Percentiles rank a stretch among this genome's conserved stretches.
Evolutionary conservation across 1,139 yeast species (phyloP).

Genomic region (Spencermartinsiella ligniputridi): DNA sequence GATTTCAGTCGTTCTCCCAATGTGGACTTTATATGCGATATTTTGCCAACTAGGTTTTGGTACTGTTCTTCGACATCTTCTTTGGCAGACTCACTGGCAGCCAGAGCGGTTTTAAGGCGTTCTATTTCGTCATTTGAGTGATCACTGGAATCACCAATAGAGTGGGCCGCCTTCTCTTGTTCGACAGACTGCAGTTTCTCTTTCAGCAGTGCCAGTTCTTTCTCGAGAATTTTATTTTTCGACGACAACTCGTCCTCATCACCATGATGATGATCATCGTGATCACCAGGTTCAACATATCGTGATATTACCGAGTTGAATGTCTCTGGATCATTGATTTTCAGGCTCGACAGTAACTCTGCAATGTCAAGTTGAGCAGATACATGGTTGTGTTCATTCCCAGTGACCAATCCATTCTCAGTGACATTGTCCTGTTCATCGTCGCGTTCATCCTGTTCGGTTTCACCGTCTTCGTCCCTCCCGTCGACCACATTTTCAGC

Average conservation of each 20-base stretch:
- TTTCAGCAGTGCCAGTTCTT: background rate
- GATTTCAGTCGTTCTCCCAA: conserved; percentile 64
- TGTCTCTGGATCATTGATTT: background rate
- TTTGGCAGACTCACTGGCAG: conserved; percentile 48
- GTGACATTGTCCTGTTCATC: too few relatives aligned
- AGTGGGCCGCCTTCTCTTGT: too few relatives aligned
- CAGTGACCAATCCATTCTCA: too few relatives aligned
- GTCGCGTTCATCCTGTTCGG: background rate
- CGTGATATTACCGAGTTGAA: background rate
- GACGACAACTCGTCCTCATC: background rate
- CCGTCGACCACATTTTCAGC: background rate
- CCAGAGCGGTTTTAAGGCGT: conserved; percentile 32
- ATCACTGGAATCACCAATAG: background rate
- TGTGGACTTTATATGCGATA: conserved; percentile 77
- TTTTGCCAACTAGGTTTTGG: conserved; percentile 65
- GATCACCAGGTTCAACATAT: background rate
- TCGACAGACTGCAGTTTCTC: too few relatives aligned
- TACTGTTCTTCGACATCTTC: conserved; percentile 68
- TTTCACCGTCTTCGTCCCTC: background rate
- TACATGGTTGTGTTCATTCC: too few relatives aligned
- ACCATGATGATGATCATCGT: background rate
- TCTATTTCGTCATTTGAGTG: background rate
- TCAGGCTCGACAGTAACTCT: background rate
- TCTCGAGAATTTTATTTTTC: background rate
- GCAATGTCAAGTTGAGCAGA: too few relatives aligned